phyloP scores from a whole-genome alignment of 257 asterid genomes.

The Schizonepeta tenuifolia region DNA sequence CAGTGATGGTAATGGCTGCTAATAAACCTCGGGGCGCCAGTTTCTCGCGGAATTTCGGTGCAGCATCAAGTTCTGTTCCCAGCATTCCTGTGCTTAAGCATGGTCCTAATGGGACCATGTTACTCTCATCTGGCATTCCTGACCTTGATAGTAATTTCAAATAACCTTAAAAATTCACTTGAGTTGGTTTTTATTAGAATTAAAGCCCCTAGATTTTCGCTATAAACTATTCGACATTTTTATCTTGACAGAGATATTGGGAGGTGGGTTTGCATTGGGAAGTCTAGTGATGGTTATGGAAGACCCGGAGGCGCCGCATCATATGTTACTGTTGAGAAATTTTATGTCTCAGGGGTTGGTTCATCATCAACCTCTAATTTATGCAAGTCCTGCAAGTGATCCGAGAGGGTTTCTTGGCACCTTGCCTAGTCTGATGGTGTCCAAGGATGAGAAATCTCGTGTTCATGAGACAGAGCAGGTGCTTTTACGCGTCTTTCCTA shows the following conservation, averaged over 20 bases:
- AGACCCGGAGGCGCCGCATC: slow-evolving; percentile 97
- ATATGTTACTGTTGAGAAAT: slow-evolving; percentile 93
- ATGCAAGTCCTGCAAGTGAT: slow-evolving; percentile 88
- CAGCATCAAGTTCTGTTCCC: slow-evolving; percentile 44
- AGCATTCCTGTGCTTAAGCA: slow-evolving; percentile 83
- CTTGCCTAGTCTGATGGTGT: slow-evolving; percentile 66
- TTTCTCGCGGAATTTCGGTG: slow-evolving; percentile 74
- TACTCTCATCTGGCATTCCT: slow-evolving; percentile 84
- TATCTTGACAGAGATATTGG: slow-evolving; percentile 66
- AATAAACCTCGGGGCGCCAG: slow-evolving; percentile 70
- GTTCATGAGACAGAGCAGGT: slow-evolving; percentile 77
- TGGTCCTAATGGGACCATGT: slow-evolving; percentile 87
- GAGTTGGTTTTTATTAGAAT: neutral
- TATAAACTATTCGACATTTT: neutral
- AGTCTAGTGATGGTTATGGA: slow-evolving; percentile 92
- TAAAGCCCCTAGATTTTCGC: neutral
- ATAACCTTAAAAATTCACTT: neutral
- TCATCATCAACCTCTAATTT: slow-evolving; percentile 83
- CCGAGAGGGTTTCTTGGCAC: slow-evolving; percentile 96
- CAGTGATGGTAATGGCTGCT: slow-evolving; percentile 57
- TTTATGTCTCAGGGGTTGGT: slow-evolving; percentile 96
- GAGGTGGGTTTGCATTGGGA: slow-evolving; percentile 93
- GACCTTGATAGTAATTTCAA: slow-evolving; percentile 84
- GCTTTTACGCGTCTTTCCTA: slow-evolving; percentile 12
- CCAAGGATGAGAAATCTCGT: slow-evolving; percentile 75